Percentiles rank a stretch among this genome's conserved stretches.
Conservation (phyloP, 805 yeast genomes). For the Barnettozyma siamensis region DNA sequence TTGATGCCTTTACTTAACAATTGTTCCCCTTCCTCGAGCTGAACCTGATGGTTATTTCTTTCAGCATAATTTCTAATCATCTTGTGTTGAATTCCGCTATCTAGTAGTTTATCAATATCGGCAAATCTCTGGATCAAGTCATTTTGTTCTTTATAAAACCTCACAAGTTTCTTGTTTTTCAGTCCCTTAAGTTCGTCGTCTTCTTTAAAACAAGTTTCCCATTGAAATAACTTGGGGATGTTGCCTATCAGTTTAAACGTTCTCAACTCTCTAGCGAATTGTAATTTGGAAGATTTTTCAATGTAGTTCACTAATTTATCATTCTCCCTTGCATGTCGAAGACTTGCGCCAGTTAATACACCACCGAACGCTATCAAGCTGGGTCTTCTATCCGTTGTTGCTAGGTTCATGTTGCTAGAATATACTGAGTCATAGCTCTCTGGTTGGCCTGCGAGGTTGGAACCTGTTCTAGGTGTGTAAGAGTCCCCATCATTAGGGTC, state of each 20-base stretch:
- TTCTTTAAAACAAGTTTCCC: constrained; percentile 28
- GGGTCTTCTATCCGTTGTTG: constrained; percentile 10
- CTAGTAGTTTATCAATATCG: constrained; percentile 61
- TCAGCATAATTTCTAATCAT: constrained; percentile 53
- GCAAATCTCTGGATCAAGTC: constrained; percentile 47
- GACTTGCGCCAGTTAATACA: constrained; percentile 14
- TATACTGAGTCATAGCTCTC: background rate
- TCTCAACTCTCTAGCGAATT: constrained; percentile 34
- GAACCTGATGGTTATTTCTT: constrained; percentile 17
- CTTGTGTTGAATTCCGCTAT: constrained; percentile 60
- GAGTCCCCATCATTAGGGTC: constrained; percentile 5
- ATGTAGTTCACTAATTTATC: constrained; percentile 17
- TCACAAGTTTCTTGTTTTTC: constrained; percentile 27
- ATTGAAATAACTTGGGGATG: constrained; percentile 31
- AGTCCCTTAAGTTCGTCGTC: constrained; percentile 23
- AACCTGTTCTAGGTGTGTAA: background rate
- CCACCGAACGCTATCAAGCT: constrained; percentile 18
- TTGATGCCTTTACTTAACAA: background rate
- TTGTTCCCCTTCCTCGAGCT: background rate
- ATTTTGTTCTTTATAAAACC: constrained; percentile 56
- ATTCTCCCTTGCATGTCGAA: constrained; percentile 18
- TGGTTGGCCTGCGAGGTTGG: background rate
- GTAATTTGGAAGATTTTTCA: constrained; percentile 15
- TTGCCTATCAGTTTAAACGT: constrained; percentile 43
- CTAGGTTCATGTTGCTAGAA: background rate